A percentile compares a stretch with the other conserved stretches of the same genome.
phyloP scores from a whole-genome alignment of 805 yeast species.

The Hanseniaspora hatyaiensis region DNA sequence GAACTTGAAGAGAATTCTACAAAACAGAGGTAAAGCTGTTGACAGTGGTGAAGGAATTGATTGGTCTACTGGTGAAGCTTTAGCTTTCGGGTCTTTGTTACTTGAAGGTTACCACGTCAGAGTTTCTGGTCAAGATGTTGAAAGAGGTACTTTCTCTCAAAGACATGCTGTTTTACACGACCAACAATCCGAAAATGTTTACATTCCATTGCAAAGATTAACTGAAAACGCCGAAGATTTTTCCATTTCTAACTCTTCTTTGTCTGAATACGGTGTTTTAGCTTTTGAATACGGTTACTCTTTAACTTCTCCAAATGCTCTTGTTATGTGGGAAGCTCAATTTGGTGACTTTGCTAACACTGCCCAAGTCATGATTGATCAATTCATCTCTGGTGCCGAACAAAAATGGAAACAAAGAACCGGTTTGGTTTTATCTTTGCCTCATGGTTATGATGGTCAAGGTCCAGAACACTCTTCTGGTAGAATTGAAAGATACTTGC shows the following conservation, averaged over 20 bases:
- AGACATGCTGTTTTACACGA: constrained; percentile 98
- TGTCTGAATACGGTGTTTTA: constrained; percentile 98
- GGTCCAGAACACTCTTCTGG: constrained; percentile 99
- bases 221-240: constrained; percentile 75
- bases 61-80: constrained; percentile 99
- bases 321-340: constrained; percentile 98
- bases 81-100: constrained; percentile 87
- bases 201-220: constrained; percentile 76
- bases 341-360: constrained; percentile 99
- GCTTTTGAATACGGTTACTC: constrained; percentile 99
- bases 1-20: constrained; percentile 88
- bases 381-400: constrained; percentile 93
- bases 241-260: constrained; percentile 82
- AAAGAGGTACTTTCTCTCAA: constrained; percentile 99
- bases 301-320: constrained; percentile 90
- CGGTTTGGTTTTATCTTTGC: constrained; percentile 86
- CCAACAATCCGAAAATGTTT: constrained; percentile 71
- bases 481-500: constrained; percentile 92
- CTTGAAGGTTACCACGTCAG: constrained; percentile 93
- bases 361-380: constrained; percentile 95
- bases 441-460: constrained; percentile 99
- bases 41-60: constrained; percentile 90
- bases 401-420: constrained; percentile 98
- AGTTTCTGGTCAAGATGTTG: constrained; percentile 98
- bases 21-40: constrained; percentile 71